Percentiles rank a stretch among this genome's conserved stretches.
phyloP scores from a whole-genome alignment of 768 basidiomycete genomes.

The Imleria badia region DNA sequence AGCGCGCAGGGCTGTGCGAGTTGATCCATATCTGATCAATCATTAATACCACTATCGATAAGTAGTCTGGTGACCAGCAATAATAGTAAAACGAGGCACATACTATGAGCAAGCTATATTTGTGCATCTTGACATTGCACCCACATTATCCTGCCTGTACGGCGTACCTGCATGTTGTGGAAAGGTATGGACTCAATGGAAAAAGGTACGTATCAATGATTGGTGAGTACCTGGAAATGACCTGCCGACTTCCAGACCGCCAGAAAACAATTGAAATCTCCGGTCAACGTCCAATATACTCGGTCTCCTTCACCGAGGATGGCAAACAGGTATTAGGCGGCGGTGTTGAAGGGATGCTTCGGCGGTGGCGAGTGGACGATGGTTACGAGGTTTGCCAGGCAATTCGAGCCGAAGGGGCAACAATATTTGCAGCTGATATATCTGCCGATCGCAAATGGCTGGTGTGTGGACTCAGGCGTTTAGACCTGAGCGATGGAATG shows the following conservation, averaged over 20 bases:
- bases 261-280: neutral
- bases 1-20: neutral
- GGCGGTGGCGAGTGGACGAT: neutral
- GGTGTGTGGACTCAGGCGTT: neutral
- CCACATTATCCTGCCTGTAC: too few species aligned
- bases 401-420: neutral
- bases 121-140: neutral
- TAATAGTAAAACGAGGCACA: neutral
- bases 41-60: too few species aligned
- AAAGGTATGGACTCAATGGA: neutral
- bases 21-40: neutral
- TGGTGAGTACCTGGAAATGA: neutral
- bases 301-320: neutral
- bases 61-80: too few species aligned
- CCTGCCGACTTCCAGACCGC: neutral
- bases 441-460: neutral
- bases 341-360: neutral
- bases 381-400: neutral
- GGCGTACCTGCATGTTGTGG: too few species aligned
- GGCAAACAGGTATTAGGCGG: neutral
- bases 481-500: too few species aligned
- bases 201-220: neutral
- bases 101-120: neutral
- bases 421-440: neutral
- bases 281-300: neutral